phyloP scores from a whole-genome alignment of 2,329 filamentous ascomycete genomes.

The Penicillium sp. region DNA sequence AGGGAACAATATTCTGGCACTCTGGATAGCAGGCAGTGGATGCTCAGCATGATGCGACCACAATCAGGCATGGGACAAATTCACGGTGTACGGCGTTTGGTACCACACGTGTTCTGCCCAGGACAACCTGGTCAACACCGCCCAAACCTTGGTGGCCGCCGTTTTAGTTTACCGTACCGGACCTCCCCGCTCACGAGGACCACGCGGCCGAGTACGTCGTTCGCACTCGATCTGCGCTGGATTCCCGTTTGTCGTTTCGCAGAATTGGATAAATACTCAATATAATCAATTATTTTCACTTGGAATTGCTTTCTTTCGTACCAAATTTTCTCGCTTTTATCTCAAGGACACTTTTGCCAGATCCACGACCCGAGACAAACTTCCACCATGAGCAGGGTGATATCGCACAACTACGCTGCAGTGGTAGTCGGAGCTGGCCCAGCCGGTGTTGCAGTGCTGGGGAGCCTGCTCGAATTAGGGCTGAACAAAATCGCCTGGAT shows the following conservation, averaged over 20 bases:
- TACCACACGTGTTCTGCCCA: not conserved
- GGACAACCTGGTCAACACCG: not conserved
- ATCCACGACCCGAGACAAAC: not conserved
- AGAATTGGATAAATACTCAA: not conserved
- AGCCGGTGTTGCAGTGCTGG: constrained; percentile 57
- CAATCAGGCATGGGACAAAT: not conserved
- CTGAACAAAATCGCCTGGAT: constrained; percentile 54
- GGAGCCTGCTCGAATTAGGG: constrained; percentile 56
- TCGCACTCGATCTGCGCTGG: too few relatives aligned
- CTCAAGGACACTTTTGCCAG: not conserved
- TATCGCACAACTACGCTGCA: constrained; percentile 43
- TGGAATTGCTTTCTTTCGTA: not conserved
- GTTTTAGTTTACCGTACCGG: not conserved
- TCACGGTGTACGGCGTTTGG: not conserved
- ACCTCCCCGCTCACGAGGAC: not conserved
- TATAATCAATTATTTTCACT: not conserved
- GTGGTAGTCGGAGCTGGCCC: constrained; percentile 59
- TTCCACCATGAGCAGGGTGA: constrained; percentile 20
- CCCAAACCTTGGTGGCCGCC: not conserved
- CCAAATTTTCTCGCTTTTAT: not conserved
- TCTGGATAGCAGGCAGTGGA: too few relatives aligned
- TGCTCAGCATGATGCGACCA: not conserved
- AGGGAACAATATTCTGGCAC: not conserved
- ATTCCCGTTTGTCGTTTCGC: not conserved
- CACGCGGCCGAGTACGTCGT: not conserved